Conservation (phyloP, 257 asterid species). For the Petrea volubilis region DNA sequence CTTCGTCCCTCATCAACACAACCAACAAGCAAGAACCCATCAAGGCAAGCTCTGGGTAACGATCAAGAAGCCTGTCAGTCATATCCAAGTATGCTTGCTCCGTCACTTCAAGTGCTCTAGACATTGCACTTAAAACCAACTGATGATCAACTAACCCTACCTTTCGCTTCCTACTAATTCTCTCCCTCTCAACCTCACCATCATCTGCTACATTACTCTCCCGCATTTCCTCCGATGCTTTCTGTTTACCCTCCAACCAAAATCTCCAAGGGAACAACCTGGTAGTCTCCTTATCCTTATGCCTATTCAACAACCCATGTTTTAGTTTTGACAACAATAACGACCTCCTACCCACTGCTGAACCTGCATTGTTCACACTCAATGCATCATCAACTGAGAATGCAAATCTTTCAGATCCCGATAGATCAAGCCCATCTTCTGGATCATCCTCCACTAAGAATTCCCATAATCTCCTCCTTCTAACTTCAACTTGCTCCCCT, state of each 20-base stretch:
- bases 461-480: constrained; percentile 95
- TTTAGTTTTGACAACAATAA: constrained; percentile 75
- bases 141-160: constrained; percentile 77
- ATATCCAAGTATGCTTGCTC: constrained; percentile 82
- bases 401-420: constrained; percentile 95
- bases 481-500: constrained; percentile 65
- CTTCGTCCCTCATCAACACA: constrained; percentile 96
- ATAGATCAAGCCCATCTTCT: constrained; percentile 90
- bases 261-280: constrained; percentile 83
- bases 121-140: constrained; percentile 83
- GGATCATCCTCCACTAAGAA: constrained; percentile 79
- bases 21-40: constrained; percentile 98
- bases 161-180: constrained; percentile 57
- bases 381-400: constrained; percentile 92
- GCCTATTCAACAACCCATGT: constrained; percentile 75
- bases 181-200: constrained; percentile 48
- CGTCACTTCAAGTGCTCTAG: constrained; percentile 84
- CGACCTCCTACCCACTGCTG: constrained; percentile 80
- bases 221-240: constrained; percentile 47
- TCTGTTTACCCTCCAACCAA: constrained; percentile 72
- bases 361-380: constrained; percentile 74
- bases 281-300: constrained; percentile 64
- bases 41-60: constrained; percentile 93
- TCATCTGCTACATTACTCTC: constrained; percentile 45
- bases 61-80: constrained; percentile 92